Evolutionary conservation across 2,329 filamentous ascomycete genomes (phyloP).

Genomic region (Mycosphaerella arachidis): DNA sequence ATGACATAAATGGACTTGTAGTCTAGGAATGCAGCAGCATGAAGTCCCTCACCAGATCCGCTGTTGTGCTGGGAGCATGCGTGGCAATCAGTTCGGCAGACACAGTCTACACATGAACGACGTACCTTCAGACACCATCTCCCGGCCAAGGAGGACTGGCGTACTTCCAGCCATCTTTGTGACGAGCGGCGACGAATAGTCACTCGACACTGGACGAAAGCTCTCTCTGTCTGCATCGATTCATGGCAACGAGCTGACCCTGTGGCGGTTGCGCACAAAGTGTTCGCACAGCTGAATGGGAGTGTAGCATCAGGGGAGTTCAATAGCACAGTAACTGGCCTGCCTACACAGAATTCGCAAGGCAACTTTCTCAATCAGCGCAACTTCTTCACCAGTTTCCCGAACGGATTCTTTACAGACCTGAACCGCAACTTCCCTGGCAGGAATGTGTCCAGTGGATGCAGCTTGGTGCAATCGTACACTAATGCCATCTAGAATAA

Average conservation of each 20-base stretch:
- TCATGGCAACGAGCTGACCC: slow-evolving; percentile 38
- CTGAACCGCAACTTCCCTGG: slow-evolving; percentile 60
- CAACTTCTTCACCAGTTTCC: slow-evolving; percentile 35
- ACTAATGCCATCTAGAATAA: slow-evolving; percentile 38
- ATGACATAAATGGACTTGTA: too few species aligned
- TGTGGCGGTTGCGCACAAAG: slow-evolving; percentile 35
- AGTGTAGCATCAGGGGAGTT: slow-evolving; percentile 29
- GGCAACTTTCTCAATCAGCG: slow-evolving; percentile 39
- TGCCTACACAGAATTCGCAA: slow-evolving; percentile 38
- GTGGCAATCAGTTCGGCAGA: background rate
- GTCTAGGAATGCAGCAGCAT: background rate
- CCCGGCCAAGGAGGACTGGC: slow-evolving; percentile 37
- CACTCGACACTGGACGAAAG: slow-evolving; percentile 34
- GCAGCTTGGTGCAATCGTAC: slow-evolving; percentile 17
- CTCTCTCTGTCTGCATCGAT: slow-evolving; percentile 37
- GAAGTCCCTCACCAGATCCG: background rate
- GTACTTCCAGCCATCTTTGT: slow-evolving; percentile 38
- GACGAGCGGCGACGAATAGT: slow-evolving; percentile 36
- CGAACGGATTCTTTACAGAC: slow-evolving; percentile 53
- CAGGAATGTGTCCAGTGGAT: slow-evolving; percentile 28
- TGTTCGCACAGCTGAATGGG: slow-evolving; percentile 36
- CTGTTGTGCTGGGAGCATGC: background rate
- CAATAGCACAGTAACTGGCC: slow-evolving; percentile 33
- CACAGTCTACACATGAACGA: slow-evolving; percentile 24
- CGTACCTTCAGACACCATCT: slow-evolving; percentile 35